Evolutionary conservation across 768 basidiomycete genomes (phyloP), one percentile per base, ranked within the genome.

Genomic region (Psilocybe tampanensis): DNA sequence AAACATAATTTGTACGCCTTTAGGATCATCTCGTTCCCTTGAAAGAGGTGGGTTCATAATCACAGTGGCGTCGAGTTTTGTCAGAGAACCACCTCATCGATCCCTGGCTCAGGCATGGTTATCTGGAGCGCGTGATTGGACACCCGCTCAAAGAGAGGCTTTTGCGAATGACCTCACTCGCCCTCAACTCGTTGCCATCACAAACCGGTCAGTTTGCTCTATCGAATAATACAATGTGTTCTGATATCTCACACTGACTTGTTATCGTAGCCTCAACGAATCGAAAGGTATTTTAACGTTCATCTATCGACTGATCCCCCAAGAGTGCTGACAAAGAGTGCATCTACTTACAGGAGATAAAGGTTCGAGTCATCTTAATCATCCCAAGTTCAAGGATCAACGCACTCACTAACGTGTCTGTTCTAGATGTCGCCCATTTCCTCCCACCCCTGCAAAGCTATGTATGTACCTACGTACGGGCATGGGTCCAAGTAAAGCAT

Each of bases 101-200:
- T 12, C 39, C 17, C 7, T 19, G 29, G 41, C n/a, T 26, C 26
- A 81, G 76, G 82, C 82, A 0, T 83, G 82, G 82, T 42, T 82
- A 1, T 82, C 80, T 11, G 82, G 82, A 17, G 82, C 81, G n/a
- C 69, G 78, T 13, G 56, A 68, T 48, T 84, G 82, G 82, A 79
- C 81, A 13, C 59, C 64, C 24, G 79, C 77, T 1, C 77, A 80
- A 60, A 74, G 82, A 17, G 79, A 83, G 59, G 71, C 77, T 0
- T 81, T 78, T 53, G 83, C 84, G 9, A 85, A 84, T 60, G 84
- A 85, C 52, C 65, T 85, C 44, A 79, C 76, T 1, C 74, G 81
- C 22, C 83, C 83, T 6, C 83, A 84, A 66, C 72, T 85, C 3
- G 67, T 83, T 26, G 82, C 82, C 41, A 75, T 84, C 36, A 78